Percentiles rank a stretch among this genome's conserved stretches.
phyloP scores from a whole-genome alignment of 441 rosid species.

The Pelargonium citronellum region DNA sequence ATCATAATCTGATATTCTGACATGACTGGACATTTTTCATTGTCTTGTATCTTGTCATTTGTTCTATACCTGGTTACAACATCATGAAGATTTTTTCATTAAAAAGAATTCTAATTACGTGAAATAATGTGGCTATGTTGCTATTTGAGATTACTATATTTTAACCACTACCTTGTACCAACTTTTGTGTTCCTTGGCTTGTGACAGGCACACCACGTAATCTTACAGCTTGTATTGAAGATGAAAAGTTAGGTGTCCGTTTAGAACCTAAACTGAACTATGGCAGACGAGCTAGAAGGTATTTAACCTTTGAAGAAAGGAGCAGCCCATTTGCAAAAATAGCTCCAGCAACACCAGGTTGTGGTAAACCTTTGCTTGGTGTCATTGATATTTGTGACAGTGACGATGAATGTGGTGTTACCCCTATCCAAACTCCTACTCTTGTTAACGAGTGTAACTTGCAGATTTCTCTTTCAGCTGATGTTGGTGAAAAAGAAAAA shows the following conservation, averaged over 20 bases:
- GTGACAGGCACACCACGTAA: slow-evolving; percentile 4
- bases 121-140: too few species aligned
- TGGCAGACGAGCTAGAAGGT: slow-evolving; percentile 25
- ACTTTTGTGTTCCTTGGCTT: too few species aligned
- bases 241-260: slow-evolving; percentile 11
- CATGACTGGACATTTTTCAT: too few species aligned
- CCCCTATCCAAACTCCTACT: neutral
- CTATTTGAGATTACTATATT: too few species aligned
- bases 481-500: slow-evolving; percentile 19
- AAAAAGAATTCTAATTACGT: too few species aligned
- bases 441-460: slow-evolving; percentile 9
- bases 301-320: slow-evolving; percentile 33
- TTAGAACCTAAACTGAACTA: slow-evolving; percentile 7
- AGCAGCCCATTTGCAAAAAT: slow-evolving; percentile 29
- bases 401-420: slow-evolving; percentile 37
- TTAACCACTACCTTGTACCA: too few species aligned
- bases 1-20: too few species aligned
- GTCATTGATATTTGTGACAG: slow-evolving; percentile 39
- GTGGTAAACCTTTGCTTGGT: slow-evolving; percentile 18
- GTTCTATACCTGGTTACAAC: too few species aligned
- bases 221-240: slow-evolving; percentile 10
- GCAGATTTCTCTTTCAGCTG: slow-evolving; percentile 15
- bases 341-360: slow-evolving; percentile 39
- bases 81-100: too few species aligned
- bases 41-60: too few species aligned